Conservation (phyloP, 495 filamentous ascomycete species). For the Parmelia sp. region DNA sequence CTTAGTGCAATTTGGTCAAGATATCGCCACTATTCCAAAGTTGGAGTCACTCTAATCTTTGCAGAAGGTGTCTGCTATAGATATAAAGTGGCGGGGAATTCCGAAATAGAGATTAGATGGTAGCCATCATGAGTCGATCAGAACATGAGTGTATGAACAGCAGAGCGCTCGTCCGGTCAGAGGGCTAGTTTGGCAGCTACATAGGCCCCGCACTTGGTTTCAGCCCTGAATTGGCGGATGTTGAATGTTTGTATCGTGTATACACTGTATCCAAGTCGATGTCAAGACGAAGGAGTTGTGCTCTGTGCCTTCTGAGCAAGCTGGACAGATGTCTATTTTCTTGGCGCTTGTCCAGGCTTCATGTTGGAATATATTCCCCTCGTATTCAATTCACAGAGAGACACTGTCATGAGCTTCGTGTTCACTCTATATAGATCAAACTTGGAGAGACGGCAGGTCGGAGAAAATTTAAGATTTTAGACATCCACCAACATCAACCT, state of each 20-base stretch:
- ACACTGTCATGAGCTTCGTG: background rate
- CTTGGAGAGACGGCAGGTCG: background rate
- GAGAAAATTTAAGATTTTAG: conserved; percentile 1
- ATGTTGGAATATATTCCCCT: background rate
- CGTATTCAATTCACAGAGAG: background rate
- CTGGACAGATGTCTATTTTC: no score
- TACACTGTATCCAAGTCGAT: background rate
- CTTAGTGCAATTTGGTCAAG: background rate
- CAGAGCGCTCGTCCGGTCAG: background rate
- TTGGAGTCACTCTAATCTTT: no score
- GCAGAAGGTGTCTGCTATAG: background rate
- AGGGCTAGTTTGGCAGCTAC: background rate
- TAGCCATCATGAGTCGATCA: background rate
- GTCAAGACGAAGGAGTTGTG: background rate
- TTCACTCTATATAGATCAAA: background rate
- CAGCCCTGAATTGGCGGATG: background rate
- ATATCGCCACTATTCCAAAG: background rate
- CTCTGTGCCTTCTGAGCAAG: background rate
- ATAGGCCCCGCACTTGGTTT: background rate
- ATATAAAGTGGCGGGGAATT: background rate
- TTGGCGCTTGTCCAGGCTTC: background rate
- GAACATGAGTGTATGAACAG: background rate
- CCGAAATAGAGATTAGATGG: background rate
- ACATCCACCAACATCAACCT: background rate
- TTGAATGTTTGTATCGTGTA: background rate